Conservation (phyloP, 495 filamentous ascomycete genomes). For the Lasiosphaeria miniovina region DNA sequence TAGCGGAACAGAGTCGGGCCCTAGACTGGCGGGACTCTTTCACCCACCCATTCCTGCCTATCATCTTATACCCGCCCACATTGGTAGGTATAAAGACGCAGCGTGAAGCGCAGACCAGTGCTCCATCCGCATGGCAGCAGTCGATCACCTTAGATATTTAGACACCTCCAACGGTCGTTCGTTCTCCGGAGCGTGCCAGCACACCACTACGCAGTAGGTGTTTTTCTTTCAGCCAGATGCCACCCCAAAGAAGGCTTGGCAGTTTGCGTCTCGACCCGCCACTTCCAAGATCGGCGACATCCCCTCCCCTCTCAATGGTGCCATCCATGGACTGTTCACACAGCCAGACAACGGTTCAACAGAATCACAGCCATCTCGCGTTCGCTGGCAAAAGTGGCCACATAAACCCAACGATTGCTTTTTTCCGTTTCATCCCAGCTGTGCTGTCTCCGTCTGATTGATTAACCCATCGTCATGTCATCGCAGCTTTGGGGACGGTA, state of each 20-base stretch:
- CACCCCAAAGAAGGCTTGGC: not conserved
- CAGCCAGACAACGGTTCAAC: not conserved
- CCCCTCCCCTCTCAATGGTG: not conserved
- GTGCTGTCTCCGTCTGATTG: not conserved
- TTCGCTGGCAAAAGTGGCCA: not conserved
- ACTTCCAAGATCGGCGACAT: not conserved
- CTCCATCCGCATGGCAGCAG: constrained; percentile 1
- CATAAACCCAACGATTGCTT: not conserved
- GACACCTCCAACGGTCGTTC: not conserved
- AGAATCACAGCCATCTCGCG: not conserved
- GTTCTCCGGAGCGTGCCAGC: not conserved
- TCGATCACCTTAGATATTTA: not conserved
- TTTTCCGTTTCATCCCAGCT: not conserved
- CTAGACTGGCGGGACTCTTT: too few species aligned
- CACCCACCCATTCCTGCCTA: not conserved
- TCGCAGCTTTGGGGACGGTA: not conserved
- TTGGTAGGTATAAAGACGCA: not conserved
- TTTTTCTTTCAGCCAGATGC: not conserved
- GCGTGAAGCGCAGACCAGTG: not conserved
- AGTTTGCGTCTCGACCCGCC: not conserved
- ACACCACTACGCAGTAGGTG: not conserved
- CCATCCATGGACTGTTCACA: not conserved
- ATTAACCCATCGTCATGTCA: not conserved
- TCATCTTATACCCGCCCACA: not conserved
- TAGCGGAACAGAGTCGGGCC: too few species aligned